phyloP scores from a whole-genome alignment of 108 stramenopile genomes.

The Discostella stelligeroides region DNA sequence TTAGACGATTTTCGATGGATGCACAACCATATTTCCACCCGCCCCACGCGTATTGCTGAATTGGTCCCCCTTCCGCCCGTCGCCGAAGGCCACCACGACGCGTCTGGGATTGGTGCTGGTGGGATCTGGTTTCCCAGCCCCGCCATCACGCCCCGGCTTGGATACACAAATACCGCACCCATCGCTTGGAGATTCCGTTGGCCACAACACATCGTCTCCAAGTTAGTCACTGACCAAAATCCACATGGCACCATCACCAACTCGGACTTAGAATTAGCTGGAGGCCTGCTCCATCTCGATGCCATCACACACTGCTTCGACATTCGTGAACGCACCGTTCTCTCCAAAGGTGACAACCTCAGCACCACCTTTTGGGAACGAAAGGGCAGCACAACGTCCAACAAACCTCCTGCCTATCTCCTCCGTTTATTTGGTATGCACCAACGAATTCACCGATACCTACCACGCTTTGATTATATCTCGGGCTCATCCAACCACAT shows the following conservation, averaged over 20 bases:
- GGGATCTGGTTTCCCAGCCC: conserved; percentile 48
- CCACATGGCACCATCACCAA: conserved; percentile 40
- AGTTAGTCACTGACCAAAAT: conserved; percentile 22
- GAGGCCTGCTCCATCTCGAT: conserved; percentile 51
- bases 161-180: conserved; percentile 4
- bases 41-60: conserved; percentile 48
- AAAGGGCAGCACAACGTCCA: conserved; percentile 43
- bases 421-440: conserved; percentile 44
- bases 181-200: conserved; percentile 47
- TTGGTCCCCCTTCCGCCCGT: conserved; percentile 39
- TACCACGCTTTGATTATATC: conserved; percentile 21
- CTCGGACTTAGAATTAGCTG: conserved; percentile 46
- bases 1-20: conserved; percentile 45
- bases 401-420: conserved; percentile 19
- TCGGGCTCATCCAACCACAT: conserved; percentile 12
- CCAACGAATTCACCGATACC: conserved; percentile 38
- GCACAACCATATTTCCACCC: conserved; percentile 7
- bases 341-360: conserved; percentile 42
- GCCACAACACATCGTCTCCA: conserved; percentile 1
- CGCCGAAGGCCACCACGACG: conserved; percentile 47
- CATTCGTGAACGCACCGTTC: conserved; percentile 37
- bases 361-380: conserved; percentile 45
- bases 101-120: conserved; percentile 37
- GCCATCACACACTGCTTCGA: conserved; percentile 32
- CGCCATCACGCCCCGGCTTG: background rate